These are phyloP conservation scores for Aureobasidium zeae DNA, from an alignment of 2,329 filamentous ascomycete species.

Conservation along the genomic window DNA sequence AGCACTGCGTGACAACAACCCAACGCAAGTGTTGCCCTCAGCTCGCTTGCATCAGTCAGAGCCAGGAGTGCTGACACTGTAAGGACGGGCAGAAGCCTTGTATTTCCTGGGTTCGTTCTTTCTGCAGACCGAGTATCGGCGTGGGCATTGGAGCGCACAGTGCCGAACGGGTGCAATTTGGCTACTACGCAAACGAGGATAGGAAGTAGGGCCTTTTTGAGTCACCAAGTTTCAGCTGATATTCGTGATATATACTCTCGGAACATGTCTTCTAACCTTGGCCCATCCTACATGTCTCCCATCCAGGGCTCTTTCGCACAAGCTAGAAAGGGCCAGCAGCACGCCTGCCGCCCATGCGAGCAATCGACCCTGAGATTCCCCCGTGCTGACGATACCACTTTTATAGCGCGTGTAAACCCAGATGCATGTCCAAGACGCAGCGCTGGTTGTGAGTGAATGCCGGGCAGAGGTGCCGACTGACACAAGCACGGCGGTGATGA, in stretches of 20 bases:
- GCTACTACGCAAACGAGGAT: constrained; percentile 21
- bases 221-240: constrained; percentile 21
- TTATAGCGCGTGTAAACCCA: constrained; percentile 29
- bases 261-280: constrained; percentile 30
- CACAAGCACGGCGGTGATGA: constrained; percentile 28
- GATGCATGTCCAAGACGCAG: constrained; percentile 35
- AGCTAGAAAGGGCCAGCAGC: constrained; percentile 33
- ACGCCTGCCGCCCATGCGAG: constrained; percentile 34
- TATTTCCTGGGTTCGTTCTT: constrained; percentile 23
- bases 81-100: constrained; percentile 26
- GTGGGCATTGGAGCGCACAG: constrained; percentile 21
- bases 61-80: constrained; percentile 31
- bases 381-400: constrained; percentile 2
- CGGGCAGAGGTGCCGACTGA: constrained; percentile 29
- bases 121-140: constrained; percentile 21
- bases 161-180: constrained; percentile 18
- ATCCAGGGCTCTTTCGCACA: constrained; percentile 39
- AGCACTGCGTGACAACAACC: constrained; percentile 36
- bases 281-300: constrained; percentile 37
- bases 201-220: constrained; percentile 24
- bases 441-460: constrained; percentile 36
- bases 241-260: constrained; percentile 9
- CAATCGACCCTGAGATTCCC: constrained; percentile 22
- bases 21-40: constrained; percentile 30
- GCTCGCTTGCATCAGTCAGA: constrained; percentile 28